Percentiles rank a stretch among this genome's conserved stretches.
These are phyloP conservation scores for Microsporum canis DNA, from an alignment of 2,329 filamentous ascomycete species.

Conservation along the genomic window DNA sequence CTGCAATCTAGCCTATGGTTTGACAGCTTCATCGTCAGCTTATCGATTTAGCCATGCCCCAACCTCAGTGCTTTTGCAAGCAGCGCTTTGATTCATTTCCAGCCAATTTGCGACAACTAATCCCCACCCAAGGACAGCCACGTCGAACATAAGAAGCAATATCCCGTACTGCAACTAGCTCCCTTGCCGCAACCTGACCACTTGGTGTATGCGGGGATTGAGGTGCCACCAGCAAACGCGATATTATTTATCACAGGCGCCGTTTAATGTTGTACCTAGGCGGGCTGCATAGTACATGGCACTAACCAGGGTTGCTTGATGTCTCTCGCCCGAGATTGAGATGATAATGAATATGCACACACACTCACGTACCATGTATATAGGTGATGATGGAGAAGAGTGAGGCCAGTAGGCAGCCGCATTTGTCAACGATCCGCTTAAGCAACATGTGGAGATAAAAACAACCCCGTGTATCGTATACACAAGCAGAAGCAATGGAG, in stretches of 20 bases:
- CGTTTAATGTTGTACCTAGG: neutral
- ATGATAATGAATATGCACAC: neutral
- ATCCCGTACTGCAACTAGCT: neutral
- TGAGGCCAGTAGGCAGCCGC: neutral
- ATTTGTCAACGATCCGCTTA: constrained; percentile 3
- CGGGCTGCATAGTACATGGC: too few species aligned
- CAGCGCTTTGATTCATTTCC: too few species aligned
- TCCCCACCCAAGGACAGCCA: neutral
- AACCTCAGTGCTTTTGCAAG: neutral
- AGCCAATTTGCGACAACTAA: too few species aligned
- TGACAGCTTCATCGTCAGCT: neutral
- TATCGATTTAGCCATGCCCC: neutral
- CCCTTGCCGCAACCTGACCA: neutral
- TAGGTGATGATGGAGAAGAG: neutral
- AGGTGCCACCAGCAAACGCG: neutral
- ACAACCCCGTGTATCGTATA: neutral
- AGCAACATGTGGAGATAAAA: neutral
- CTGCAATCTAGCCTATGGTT: neutral
- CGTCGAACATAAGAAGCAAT: neutral
- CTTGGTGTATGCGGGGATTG: neutral
- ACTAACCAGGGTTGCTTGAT: neutral
- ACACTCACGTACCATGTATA: neutral
- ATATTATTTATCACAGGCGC: neutral
- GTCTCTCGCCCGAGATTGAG: neutral
- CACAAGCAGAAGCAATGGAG: neutral